Percentiles rank a stretch among this genome's conserved stretches.
Evolutionary conservation across 2,329 filamentous ascomycete genomes (phyloP).

Genomic region (Exophiala alcalophila): DNA sequence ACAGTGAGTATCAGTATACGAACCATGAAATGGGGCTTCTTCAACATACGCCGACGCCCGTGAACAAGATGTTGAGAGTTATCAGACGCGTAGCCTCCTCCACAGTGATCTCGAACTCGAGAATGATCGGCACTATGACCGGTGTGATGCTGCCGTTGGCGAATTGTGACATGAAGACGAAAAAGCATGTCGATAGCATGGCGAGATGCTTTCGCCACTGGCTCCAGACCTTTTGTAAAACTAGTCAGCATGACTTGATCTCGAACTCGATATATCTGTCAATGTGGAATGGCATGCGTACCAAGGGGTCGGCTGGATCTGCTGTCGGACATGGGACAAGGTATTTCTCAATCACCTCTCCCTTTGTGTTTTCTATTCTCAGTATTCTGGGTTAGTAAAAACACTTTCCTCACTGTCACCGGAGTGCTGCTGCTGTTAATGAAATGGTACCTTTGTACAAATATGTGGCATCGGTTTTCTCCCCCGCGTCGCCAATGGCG

Average conservation of each 20-base stretch:
- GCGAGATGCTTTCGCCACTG: slow-evolving; percentile 8
- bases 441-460: slow-evolving; percentile 1
- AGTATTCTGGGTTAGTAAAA: background rate
- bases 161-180: slow-evolving; percentile 13
- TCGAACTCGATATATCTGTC: too few species aligned
- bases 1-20: background rate
- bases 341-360: slow-evolving; percentile 2
- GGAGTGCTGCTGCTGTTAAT: too few species aligned
- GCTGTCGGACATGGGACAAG: slow-evolving; percentile 7
- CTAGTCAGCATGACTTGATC: background rate
- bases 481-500: too few species aligned
- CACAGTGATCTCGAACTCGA: slow-evolving; percentile 5
- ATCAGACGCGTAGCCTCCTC: slow-evolving; percentile 3
- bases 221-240: slow-evolving; percentile 2
- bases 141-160: background rate
- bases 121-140: background rate
- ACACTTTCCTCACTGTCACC: background rate
- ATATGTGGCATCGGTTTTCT: background rate
- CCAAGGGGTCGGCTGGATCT: slow-evolving; percentile 8
- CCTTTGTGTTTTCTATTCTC: background rate
- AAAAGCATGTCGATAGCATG: slow-evolving; percentile 2
- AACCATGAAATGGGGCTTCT: background rate
- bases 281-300: too few species aligned
- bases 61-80: slow-evolving; percentile 9
- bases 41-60: slow-evolving; percentile 6